Evolutionary conservation across 306 rosid species (phyloP).

Genomic region (Trichosanthes cucumerina): DNA sequence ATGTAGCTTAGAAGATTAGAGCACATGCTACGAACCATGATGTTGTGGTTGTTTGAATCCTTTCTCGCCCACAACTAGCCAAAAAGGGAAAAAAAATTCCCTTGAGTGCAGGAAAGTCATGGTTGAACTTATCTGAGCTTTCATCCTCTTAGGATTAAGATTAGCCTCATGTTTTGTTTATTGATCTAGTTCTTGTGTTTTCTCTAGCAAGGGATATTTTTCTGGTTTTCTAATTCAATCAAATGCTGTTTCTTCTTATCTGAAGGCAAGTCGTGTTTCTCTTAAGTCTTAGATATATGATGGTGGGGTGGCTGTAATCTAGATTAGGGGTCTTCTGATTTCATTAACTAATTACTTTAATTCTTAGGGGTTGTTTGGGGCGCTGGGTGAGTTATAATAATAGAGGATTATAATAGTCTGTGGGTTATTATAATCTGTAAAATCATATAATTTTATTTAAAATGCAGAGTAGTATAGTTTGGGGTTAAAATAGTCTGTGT

Average conservation of each 20-base stretch:
- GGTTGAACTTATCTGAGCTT: background rate
- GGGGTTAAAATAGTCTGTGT: too few relatives aligned
- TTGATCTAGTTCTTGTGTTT: background rate
- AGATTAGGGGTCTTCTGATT: background rate
- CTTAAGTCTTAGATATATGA: background rate
- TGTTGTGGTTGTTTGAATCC: background rate
- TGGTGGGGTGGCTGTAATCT: background rate
- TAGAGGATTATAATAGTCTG: too few relatives aligned
- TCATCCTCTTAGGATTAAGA: background rate
- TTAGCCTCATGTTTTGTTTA: background rate
- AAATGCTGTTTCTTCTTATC: conserved; percentile 5
- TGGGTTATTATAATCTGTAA: too few relatives aligned
- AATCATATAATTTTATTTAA: too few relatives aligned
- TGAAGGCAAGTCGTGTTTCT: background rate
- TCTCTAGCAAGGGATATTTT: background rate
- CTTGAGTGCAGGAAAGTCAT: background rate
- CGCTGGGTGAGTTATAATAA: too few relatives aligned
- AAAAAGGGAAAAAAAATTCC: background rate
- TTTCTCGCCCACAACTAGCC: background rate
- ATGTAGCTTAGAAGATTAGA: background rate
- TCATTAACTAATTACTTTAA: background rate
- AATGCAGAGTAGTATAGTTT: too few relatives aligned
- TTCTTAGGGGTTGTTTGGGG: too few relatives aligned
- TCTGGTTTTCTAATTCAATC: background rate
- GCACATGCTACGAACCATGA: background rate